Evolutionary conservation across 2,329 filamentous ascomycete genomes (phyloP), one percentile per base, ranked within the genome.

Genomic region (Exophiala oligosperma): DNA sequence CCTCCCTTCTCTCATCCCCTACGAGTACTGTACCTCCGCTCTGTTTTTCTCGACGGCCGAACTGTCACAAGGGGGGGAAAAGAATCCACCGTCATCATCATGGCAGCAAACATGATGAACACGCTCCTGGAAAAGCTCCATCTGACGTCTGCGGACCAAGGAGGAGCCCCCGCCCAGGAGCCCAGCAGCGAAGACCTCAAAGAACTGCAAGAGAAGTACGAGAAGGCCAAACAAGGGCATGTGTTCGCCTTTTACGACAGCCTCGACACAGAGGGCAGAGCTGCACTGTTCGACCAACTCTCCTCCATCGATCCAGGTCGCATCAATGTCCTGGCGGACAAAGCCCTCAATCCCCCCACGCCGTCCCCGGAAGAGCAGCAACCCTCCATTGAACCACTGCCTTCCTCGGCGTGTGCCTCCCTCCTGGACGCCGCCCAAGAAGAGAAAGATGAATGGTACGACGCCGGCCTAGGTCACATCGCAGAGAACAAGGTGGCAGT

Each of bases 241-340:
- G 89, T 95, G 64, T 91, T 95, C 70, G 81, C 87, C 57, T 97
- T 92, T 77, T 96, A 90, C 79, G 91, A 97, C 71, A 83, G 87
- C 62, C 87, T 99, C 63, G 80, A 81, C 62, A 76, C 81, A 17
- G 75, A 81, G 52, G 91, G 97, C 64, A 91, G 96, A 78, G 86
- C 86, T 46, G 74, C 81, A 7, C 84, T 99, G 57, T 96, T 86
- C 80, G 78, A 88, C 69, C 94, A 97, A 77, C 84, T 97, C 60
- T 83, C 84, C 64, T 81, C 80, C 70, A 91, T 97, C 78, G 86
- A 97, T 73, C 92, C 93, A 56, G 81, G 83, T 59, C 84, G 90
- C 77, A 93, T 97, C 83, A 96, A 94, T 79, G 84, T 88, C 67
- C 88, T 97, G 74, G 88, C 90, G 70, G 79, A 93, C 66, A 87